A percentile compares a stretch with the other conserved stretches of the same genome.
Evolutionary conservation across 192 early-diverging fungal genomes (phyloP).

Genomic region (Haplosporangium gracile): DNA sequence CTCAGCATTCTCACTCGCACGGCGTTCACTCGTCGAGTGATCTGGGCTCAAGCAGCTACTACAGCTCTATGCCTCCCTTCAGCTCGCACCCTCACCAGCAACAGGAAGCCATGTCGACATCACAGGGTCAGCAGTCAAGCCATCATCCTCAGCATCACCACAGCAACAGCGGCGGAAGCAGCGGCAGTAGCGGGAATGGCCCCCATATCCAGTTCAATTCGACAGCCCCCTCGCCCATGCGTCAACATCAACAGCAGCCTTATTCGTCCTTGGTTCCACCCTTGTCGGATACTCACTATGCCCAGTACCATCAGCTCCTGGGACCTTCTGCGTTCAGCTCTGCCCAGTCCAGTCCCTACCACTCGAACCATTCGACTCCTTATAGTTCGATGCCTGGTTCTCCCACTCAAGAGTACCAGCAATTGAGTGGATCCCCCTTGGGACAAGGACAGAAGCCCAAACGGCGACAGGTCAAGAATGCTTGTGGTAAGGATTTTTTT

Average conservation of each 20-base stretch:
- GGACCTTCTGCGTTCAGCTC: conserved; percentile 51
- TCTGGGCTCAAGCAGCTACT: conserved; percentile 26
- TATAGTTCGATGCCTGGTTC: conserved; percentile 56
- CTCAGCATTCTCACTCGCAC: conserved; percentile 24
- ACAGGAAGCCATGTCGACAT: conserved; percentile 1
- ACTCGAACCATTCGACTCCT: conserved; percentile 55
- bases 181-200: conserved; percentile 16
- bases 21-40: conserved; percentile 15
- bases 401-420: conserved; percentile 42
- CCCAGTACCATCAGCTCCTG: conserved; percentile 47
- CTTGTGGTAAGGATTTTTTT: conserved; percentile 74
- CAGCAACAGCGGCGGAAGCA: conserved; percentile 21
- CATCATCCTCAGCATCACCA: not conserved
- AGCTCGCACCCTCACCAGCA: conserved; percentile 24
- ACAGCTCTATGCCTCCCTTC: conserved; percentile 26
- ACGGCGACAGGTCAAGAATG: conserved; percentile 91
- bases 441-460: conserved; percentile 58
- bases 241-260: conserved; percentile 41
- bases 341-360: conserved; percentile 42
- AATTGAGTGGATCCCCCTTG: conserved; percentile 14
- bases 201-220: conserved; percentile 35
- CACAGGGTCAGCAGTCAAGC: conserved; percentile 2
- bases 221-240: conserved; percentile 48
- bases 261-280: conserved; percentile 49
- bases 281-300: conserved; percentile 36